Percentiles rank a stretch among this genome's conserved stretches.
Conservation (phyloP, 345 rosid species). For the Euphorbia pulcherrima region DNA sequence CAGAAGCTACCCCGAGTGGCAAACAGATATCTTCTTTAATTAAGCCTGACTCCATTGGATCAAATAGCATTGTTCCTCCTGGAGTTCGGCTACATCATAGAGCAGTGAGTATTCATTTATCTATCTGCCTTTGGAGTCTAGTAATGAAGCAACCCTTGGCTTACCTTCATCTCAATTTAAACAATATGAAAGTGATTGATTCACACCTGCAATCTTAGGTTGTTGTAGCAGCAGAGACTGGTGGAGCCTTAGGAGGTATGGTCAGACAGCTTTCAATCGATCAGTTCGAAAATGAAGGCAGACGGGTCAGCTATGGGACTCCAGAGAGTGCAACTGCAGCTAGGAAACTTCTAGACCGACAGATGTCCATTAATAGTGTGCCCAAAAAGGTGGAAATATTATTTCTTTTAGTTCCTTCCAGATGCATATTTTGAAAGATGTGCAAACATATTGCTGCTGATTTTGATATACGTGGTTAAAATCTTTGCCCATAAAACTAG, state of each 20-base stretch:
- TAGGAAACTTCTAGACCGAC: constrained; percentile 90
- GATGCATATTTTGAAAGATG: neutral
- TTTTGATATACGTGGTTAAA: neutral
- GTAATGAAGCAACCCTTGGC: neutral
- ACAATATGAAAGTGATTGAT: constrained; percentile 14
- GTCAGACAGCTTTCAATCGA: constrained; percentile 93
- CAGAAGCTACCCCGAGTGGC: constrained; percentile 96
- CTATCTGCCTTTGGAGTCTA: neutral
- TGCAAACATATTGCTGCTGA: constrained; percentile 1
- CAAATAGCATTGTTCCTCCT: constrained; percentile 53
- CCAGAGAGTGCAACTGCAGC: constrained; percentile 95
- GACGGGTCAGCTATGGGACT: constrained; percentile 92
- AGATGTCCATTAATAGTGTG: constrained; percentile 89
- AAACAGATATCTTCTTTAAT: constrained; percentile 62
- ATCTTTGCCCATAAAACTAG: neutral
- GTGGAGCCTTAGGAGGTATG: constrained; percentile 98
- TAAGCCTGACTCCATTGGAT: constrained; percentile 67
- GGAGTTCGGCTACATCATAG: constrained; percentile 94
- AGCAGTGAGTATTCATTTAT: constrained; percentile 67
- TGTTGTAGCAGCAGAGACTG: constrained; percentile 93
- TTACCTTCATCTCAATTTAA: neutral
- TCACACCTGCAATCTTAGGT: constrained; percentile 47
- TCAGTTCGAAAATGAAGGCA: constrained; percentile 96
- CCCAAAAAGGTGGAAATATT: constrained; percentile 68
- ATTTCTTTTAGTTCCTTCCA: neutral